Conservation (phyloP, 192 early-diverging fungal species). For the Mortierella hygrophila region DNA sequence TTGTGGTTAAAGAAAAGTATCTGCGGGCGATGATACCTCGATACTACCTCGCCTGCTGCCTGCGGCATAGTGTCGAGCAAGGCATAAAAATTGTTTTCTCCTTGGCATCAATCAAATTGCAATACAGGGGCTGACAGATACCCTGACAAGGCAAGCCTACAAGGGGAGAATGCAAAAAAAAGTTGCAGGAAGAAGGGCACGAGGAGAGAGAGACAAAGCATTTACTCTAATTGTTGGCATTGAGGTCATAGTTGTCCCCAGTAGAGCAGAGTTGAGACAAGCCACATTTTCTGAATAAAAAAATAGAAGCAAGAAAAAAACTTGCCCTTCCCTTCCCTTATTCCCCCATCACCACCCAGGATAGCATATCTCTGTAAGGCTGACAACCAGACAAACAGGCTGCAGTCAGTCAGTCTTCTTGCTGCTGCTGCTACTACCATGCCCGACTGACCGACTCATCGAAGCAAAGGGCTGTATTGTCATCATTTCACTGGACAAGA, state of each 20-base stretch:
- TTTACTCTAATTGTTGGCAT: no score
- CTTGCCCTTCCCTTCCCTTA: conserved; percentile 13
- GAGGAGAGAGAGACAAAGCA: not conserved
- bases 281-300: conserved; percentile 6
- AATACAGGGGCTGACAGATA: not conserved
- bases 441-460: not conserved
- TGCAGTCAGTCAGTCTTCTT: no score
- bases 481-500: not conserved
- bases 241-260: no score
- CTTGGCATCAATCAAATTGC: not conserved
- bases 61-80: not conserved
- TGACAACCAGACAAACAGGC: not conserved
- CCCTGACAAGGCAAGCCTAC: not conserved
- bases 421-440: not conserved
- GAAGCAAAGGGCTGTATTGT: not conserved
- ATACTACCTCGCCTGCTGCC: not conserved
- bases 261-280: not conserved
- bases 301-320: not conserved
- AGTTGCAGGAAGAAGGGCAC: no score
- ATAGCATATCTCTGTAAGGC: conserved; percentile 39
- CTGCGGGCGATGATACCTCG: not conserved
- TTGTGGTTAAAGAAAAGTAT: not conserved
- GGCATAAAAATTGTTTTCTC: not conserved
- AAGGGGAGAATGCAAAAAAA: not conserved
- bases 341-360: conserved; percentile 22